Base-by-base conservation (phyloP, 352 stramenopile genomes). In the Phytophthora sp. region DNA sequence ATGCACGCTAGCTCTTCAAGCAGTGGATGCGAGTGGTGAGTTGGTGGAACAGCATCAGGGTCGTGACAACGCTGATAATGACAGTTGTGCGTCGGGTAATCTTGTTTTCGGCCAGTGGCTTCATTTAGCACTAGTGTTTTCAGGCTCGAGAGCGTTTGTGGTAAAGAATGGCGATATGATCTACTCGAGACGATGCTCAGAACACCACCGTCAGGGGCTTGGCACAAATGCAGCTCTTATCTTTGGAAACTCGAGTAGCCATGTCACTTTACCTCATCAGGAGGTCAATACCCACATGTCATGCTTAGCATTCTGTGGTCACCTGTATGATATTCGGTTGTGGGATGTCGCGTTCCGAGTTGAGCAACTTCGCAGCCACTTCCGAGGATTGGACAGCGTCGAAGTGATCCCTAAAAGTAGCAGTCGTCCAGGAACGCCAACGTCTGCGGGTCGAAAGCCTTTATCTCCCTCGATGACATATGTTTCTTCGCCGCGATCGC, bases 331-430 rank as follows among this genome's bases (percentile, higher is more conserved):
- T 64, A 64, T 91, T 45, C 74, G 79, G 0, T 21, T 90, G 3
- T 93, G 85, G 85, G 72, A 91, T 67, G 78, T 81, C 6, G 71
- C 77, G 1, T 61, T 91, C 24, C 76, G 78, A 15, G 56, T 59
- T 41, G 80, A 91, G 26, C 80, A 91, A 36, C 49, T 91, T 24
- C 69, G 69, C 15, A 86, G 79, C 38, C 82, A 89, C 31, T 71
- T 64, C 1, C 75, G 75, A 13, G 80, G 82, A 1, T 66, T 91
- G n/a, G 67, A 82, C 1, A 74, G 59, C 20, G 47, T 78, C 1
- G 69, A 74, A 15, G 35, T 66, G 20, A 33, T 61, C 41, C 54
- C 51, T 2, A 70, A 20, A 9, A 52, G 31, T 1, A 61, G 38
- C 36, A 75, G 72, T 44, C 68, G 57, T 23, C 45, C 73, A 46